Conservation (phyloP, 352 stramenopile genomes). For the Pythium grandisporangium region DNA sequence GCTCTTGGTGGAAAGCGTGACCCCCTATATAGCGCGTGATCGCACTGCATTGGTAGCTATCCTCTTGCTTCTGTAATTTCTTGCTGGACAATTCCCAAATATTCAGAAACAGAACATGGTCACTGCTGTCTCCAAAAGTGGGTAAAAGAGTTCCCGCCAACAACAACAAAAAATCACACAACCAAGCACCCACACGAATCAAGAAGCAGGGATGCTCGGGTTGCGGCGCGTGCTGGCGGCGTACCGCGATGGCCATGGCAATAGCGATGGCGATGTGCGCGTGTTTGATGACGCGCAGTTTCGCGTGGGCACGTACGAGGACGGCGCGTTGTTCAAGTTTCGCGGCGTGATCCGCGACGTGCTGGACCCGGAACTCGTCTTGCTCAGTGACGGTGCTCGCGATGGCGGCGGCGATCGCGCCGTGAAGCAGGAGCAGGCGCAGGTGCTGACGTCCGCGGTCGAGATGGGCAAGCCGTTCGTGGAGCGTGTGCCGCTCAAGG, state of each 20-base stretch:
- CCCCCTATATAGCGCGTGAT: too few relatives aligned
- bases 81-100: too few relatives aligned
- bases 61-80: too few relatives aligned
- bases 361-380: conserved; percentile 61
- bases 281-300: conserved; percentile 46
- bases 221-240: conserved; percentile 11
- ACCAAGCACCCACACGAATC: too few relatives aligned
- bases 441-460: not conserved
- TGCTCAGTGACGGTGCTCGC: conserved; percentile 18
- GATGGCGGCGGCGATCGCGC: not conserved
- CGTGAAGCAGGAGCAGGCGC: too few relatives aligned
- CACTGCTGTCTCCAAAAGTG: too few relatives aligned
- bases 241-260: conserved; percentile 4
- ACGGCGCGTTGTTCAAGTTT: conserved; percentile 49
- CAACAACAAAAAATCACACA: too few relatives aligned
- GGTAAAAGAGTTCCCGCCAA: too few relatives aligned
- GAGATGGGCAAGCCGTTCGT: conserved; percentile 23
- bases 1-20: too few relatives aligned
- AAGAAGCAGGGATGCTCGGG: conserved; percentile 6
- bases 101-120: too few relatives aligned
- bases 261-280: conserved; percentile 8
- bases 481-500: conserved; percentile 51
- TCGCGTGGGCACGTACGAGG: conserved; percentile 29
- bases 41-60: too few relatives aligned
- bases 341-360: conserved; percentile 66